Base-by-base conservation (phyloP, 805 yeast species). In the Suhomyces sp. region DNA sequence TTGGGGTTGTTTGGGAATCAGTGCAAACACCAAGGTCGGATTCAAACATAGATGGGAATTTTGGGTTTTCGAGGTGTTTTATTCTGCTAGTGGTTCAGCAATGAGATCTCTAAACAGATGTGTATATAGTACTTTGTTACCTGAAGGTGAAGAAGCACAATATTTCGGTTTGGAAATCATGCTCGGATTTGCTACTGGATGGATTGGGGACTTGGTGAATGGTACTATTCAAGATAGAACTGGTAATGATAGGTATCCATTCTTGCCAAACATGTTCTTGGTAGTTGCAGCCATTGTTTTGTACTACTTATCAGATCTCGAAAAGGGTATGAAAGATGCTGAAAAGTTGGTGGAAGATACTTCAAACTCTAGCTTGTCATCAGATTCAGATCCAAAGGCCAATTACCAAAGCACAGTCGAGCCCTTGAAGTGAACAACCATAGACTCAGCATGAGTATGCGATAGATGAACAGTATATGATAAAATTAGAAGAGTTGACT, bases 21-120 rank as follows among this genome's bases (percentile, higher is more conserved):
- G 52, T 23, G 9, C 29, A 3, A 22, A 37, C 4, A 40, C 55
- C 1, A 39, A 28, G n/a, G 50, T 66, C 25, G 72, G 72, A 1
- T 65, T 64, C 51, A 65, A 65, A 38, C 56, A 59, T 32, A 35
- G 71, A 18, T 62, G 70, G 68, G 72, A 68, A 40, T 67, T 67
- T 35, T 68, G 72, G 72, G 17, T 56, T 0, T 60, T 65, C 42
- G 70, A 64, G 29, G 58, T 65, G 0, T 40, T 65, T n/a, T 62
- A 59, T 35, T 51, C 65, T 7, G 48, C 59, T 3, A 31, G 62
- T 2, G 58, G 68, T 8, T 58, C 66, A 5, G 58, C 69, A 1
- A 42, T 66, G 30, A 47, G 73, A 28, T 54, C 65, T 0, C 35
- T 67, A 28, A 64, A 65, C 31, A 50, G 73, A 39, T 53, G 58